Base-by-base conservation (phyloP, 352 stramenopile genomes). In the Pythium volutum region DNA sequence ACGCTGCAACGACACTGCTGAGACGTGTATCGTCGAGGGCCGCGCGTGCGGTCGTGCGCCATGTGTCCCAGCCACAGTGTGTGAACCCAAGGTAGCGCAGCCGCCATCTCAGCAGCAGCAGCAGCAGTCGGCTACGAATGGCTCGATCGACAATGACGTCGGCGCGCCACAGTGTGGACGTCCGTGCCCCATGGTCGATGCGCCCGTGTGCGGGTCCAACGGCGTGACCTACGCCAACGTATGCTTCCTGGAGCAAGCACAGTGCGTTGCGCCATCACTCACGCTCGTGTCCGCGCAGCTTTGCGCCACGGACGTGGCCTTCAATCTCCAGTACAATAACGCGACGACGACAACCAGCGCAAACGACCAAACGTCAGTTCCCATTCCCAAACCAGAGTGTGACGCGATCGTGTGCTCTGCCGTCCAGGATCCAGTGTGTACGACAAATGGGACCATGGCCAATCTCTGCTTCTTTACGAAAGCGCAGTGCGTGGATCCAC, bases 201-300 rank as follows among this genome's bases (percentile, higher is more conserved):
- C 73, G 2, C 76, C 76, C 12, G 73, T 86, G 15, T 86, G 79
- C 27, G 76, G 64, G 10, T 85, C 76, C 0, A 52, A 86, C 41
- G 52, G 54, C 15, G 60, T 76, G 4, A 77, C 79, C 25, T 88
- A 84, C 26, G 69, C 68, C 3, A 88, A 85, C 53, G 36, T 51
- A 26, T 88, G 79, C 47, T 84, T 79, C 56, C 71, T 88, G 23
- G 65, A 81, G n/a, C 49, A 71, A 54, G 76, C 73, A 4, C 70
- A 75, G 45, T 88, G 76, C 46, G 43, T 27, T n/a, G 25, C 25
- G 12, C 50, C 66, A 4, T 34, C 49, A 5, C 59, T 88, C 12
- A 39, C 42, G 10, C 25, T 85, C 0, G 38, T 41, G 7, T 64
- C 48, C 11, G 29, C 27, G 3, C 64, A 64, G 8, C 55, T 86